phyloP scores from a whole-genome alignment of 345 rosid species.

The Eucalyptus erythrocorys region DNA sequence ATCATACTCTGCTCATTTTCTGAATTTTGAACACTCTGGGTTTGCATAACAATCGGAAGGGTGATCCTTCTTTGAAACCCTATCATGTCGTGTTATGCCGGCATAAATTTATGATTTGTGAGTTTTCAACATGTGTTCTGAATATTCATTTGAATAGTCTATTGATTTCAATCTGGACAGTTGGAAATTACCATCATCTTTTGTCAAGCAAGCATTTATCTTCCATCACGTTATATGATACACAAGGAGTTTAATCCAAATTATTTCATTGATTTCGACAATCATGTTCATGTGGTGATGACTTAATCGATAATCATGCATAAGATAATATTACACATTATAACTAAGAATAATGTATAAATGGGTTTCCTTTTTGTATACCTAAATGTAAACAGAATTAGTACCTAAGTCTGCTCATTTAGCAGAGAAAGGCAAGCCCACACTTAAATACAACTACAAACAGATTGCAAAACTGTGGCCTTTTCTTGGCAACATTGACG shows the following conservation, averaged over 20 bases:
- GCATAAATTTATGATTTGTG: neutral
- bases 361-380: neutral
- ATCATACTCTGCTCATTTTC: neutral
- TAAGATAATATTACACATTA: neutral
- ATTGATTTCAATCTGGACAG: neutral
- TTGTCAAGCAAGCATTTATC: neutral
- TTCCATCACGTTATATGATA: neutral
- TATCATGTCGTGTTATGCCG: neutral
- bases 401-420: neutral
- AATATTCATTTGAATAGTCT: neutral
- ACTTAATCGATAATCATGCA: neutral
- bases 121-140: neutral
- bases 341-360: neutral
- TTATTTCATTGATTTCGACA: neutral
- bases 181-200: neutral
- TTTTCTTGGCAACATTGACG: neutral
- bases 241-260: neutral
- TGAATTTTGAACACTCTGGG: neutral
- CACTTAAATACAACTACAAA: neutral
- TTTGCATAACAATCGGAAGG: neutral
- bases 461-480: neutral
- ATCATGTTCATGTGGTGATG: neutral
- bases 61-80: neutral
- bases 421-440: neutral
- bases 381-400: neutral